A percentile compares a stretch with the other conserved stretches of the same genome.
Conservation (phyloP, 805 yeast species). For the Torulaspora franciscae region DNA sequence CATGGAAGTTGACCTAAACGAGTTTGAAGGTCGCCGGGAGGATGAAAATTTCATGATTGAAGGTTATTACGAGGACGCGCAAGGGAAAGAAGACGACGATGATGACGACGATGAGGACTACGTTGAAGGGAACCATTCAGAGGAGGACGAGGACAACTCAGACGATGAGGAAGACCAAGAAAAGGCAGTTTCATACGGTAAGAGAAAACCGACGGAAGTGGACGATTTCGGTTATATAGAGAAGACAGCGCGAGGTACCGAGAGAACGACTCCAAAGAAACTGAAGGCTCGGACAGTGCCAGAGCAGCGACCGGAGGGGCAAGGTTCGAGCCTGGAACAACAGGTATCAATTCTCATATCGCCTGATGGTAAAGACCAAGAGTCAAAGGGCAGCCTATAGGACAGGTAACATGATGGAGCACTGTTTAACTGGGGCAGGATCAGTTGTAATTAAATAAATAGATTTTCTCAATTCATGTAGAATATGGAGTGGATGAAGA, state of each 20-base stretch:
- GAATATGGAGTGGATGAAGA: constrained; percentile 16
- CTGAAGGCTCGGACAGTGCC: constrained; percentile 10
- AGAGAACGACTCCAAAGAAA: constrained; percentile 27
- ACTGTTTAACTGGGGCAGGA: neutral
- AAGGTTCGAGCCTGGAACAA: constrained; percentile 13
- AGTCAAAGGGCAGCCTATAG: constrained; percentile 12
- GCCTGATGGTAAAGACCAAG: constrained; percentile 7
- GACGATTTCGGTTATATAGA: constrained; percentile 28
- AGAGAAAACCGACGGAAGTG: constrained; percentile 23
- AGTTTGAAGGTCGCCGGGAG: constrained; percentile 11
- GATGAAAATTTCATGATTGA: constrained; percentile 19
- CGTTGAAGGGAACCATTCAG: constrained; percentile 14
- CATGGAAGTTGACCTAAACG: constrained; percentile 16
- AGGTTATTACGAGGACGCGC: constrained; percentile 20
- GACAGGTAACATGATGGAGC: no score
- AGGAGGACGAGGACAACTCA: constrained; percentile 12
- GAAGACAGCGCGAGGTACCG: constrained; percentile 5
- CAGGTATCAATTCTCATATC: constrained; percentile 16
- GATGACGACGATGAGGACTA: constrained; percentile 14
- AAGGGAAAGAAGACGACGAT: constrained; percentile 15
- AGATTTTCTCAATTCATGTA: constrained; percentile 4
- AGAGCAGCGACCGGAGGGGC: constrained; percentile 10
- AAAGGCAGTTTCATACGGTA: neutral
- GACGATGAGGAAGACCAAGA: constrained; percentile 9
- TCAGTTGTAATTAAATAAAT: constrained; percentile 6